Conservation (phyloP, 768 basidiomycete species). For the Mycena vulgaris region DNA sequence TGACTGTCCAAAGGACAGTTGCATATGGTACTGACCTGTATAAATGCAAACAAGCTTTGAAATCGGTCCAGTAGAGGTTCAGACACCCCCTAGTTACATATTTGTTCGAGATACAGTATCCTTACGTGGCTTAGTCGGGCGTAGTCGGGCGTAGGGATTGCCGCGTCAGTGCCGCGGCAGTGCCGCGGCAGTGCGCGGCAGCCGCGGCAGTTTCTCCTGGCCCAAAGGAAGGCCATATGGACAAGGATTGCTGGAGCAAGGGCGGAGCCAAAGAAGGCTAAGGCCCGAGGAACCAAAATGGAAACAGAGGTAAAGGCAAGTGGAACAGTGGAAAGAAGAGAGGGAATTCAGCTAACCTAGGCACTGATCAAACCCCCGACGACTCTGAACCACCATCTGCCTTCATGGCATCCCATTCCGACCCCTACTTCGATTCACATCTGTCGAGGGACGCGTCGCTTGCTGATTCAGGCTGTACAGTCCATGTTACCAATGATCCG, state of each 20-base stretch:
- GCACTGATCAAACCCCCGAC: not conserved
- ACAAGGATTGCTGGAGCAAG: constrained; percentile 19
- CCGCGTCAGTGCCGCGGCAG: too few species aligned
- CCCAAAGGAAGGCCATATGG: constrained; percentile 6
- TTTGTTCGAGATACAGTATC: too few species aligned
- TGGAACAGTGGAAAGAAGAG: constrained; percentile 14
- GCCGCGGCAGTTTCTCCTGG: too few species aligned
- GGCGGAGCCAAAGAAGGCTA: constrained; percentile 24
- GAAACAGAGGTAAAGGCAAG: not conserved
- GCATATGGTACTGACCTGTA: too few species aligned
- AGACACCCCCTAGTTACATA: too few species aligned
- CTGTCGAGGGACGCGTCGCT: not conserved
- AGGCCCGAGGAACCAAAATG: not conserved
- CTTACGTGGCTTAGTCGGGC: too few species aligned
- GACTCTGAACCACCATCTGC: not conserved
- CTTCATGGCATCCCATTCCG: constrained; percentile 8
- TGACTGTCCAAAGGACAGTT: too few species aligned
- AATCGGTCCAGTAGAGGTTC: too few species aligned
- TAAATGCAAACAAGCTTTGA: too few species aligned
- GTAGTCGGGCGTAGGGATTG: too few species aligned
- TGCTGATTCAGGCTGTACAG: constrained; percentile 4
- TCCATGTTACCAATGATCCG: constrained; percentile 6
- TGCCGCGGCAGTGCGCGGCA: too few species aligned
- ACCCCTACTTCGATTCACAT: constrained; percentile 13
- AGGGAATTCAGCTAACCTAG: constrained; percentile 15